Percentiles rank a stretch among this genome's conserved stretches.
Evolutionary conservation across 2,329 filamentous ascomycete genomes (phyloP).

Genomic region (Mycosphaerella arachidis): DNA sequence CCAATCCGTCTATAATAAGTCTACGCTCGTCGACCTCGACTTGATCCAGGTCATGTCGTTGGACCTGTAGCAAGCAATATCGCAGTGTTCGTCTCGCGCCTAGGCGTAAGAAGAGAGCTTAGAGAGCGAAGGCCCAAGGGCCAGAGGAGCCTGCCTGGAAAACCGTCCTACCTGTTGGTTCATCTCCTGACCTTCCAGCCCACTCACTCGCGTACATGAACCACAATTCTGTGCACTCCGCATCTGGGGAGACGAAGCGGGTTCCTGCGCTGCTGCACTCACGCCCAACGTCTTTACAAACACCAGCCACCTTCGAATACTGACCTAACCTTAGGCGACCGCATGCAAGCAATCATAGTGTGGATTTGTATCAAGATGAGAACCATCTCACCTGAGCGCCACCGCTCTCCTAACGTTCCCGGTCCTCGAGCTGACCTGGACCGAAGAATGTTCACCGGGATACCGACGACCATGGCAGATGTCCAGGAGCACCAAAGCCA

Average conservation of each 20-base stretch:
- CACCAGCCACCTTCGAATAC: not conserved
- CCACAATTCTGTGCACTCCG: not conserved
- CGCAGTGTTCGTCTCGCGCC: not conserved
- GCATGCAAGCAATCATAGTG: too few species aligned
- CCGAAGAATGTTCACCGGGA: not conserved
- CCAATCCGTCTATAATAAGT: not conserved
- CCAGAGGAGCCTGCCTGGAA: not conserved
- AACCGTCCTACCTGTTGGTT: not conserved
- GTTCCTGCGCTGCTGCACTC: not conserved
- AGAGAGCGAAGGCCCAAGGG: not conserved
- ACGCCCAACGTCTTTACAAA: not conserved
- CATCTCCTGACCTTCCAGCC: not conserved
- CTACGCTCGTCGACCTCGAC: not conserved
- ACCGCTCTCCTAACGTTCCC: too few species aligned
- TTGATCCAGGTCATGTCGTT: not conserved
- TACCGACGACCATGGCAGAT: not conserved
- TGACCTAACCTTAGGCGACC: not conserved
- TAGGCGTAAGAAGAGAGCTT: not conserved
- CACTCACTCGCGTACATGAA: not conserved
- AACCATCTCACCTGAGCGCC: too few species aligned
- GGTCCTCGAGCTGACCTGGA: not conserved
- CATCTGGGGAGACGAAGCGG: not conserved
- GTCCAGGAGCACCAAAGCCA: not conserved
- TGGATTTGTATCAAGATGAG: too few species aligned
- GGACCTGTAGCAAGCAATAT: not conserved